Percentiles rank a stretch among this genome's conserved stretches.
These are phyloP conservation scores for Colletotrichum sp. DNA, from an alignment of 2,329 filamentous ascomycete genomes.

Conservation along the genomic window DNA sequence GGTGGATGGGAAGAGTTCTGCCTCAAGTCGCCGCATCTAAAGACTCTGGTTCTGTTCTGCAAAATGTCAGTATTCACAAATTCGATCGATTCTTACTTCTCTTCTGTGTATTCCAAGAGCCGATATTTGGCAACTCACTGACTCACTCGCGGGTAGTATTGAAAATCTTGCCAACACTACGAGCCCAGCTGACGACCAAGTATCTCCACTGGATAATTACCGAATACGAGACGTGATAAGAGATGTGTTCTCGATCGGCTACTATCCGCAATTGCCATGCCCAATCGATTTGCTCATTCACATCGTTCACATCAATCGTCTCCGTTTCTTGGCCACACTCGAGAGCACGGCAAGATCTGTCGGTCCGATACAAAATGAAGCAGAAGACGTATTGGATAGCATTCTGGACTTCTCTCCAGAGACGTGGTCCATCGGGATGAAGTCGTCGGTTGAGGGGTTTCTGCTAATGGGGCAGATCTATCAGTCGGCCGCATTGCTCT, in stretches of 20 bases:
- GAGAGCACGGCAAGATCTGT: slow-evolving; percentile 9
- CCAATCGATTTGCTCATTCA: slow-evolving; percentile 34
- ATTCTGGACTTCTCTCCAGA: slow-evolving; percentile 34
- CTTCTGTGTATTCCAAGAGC: not conserved
- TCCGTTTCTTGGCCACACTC: slow-evolving; percentile 30
- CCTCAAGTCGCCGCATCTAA: not conserved
- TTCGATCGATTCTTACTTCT: fast-evolving
- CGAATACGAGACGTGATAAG: slow-evolving; percentile 30
- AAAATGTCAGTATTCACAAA: not conserved
- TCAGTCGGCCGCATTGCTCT: slow-evolving; percentile 34
- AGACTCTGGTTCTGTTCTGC: not conserved
- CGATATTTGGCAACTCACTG: fast-evolving
- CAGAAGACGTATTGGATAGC: not conserved
- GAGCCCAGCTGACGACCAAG: slow-evolving; percentile 35
- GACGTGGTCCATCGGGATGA: slow-evolving; percentile 28
- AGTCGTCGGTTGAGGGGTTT: not conserved
- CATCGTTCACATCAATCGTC: slow-evolving; percentile 37
- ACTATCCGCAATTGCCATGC: slow-evolving; percentile 31
- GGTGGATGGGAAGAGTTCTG: slow-evolving; percentile 10
- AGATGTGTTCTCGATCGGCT: slow-evolving; percentile 26
- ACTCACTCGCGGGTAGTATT: slow-evolving; percentile 26
- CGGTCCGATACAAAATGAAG: not conserved
- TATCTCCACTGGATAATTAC: slow-evolving; percentile 19
- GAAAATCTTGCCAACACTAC: slow-evolving; percentile 40
- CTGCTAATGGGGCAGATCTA: slow-evolving; percentile 28